These are phyloP conservation scores for Plantago elongata DNA, from an alignment of 257 asterid genomes.

Conservation along the genomic window DNA sequence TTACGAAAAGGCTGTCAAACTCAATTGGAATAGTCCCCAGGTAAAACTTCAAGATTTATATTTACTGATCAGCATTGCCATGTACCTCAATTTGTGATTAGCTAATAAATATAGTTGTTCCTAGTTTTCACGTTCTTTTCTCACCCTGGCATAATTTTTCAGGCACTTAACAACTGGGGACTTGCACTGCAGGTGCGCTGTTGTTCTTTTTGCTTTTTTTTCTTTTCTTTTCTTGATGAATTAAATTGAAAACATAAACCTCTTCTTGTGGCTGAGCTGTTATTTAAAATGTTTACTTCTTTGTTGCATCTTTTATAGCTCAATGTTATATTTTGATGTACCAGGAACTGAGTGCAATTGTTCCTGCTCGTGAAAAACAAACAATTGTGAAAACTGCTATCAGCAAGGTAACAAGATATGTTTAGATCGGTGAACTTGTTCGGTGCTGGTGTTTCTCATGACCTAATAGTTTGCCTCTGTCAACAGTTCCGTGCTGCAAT, in stretches of 20 bases:
- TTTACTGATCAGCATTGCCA: constrained; percentile 1
- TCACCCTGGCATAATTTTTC: constrained; percentile 28
- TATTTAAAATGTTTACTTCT: constrained; percentile 13
- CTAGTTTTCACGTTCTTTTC: constrained; percentile 19
- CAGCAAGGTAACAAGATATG: constrained; percentile 58
- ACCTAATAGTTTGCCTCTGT: constrained; percentile 17
- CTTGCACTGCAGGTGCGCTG: constrained; percentile 92
- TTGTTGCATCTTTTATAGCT: not conserved
- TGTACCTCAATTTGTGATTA: constrained; percentile 10
- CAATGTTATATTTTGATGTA: constrained; percentile 23
- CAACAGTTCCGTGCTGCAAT: constrained; percentile 95
- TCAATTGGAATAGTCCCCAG: constrained; percentile 99
- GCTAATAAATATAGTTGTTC: not conserved
- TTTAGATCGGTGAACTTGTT: constrained; percentile 12
- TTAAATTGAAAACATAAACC: not conserved
- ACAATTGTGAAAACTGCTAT: constrained; percentile 88
- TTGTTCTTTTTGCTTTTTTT: not conserved
- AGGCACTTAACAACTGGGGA: constrained; percentile 99
- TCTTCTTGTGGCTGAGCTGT: constrained; percentile 11
- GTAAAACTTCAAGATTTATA: constrained; percentile 33
- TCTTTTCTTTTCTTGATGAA: not conserved
- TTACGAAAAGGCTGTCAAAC: constrained; percentile 94
- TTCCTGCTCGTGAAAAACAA: constrained; percentile 98
- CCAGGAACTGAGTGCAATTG: constrained; percentile 98
- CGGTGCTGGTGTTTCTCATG: constrained; percentile 14